Evolutionary conservation across 2,329 filamentous ascomycete genomes (phyloP).

Genomic region (Claviceps sp.): DNA sequence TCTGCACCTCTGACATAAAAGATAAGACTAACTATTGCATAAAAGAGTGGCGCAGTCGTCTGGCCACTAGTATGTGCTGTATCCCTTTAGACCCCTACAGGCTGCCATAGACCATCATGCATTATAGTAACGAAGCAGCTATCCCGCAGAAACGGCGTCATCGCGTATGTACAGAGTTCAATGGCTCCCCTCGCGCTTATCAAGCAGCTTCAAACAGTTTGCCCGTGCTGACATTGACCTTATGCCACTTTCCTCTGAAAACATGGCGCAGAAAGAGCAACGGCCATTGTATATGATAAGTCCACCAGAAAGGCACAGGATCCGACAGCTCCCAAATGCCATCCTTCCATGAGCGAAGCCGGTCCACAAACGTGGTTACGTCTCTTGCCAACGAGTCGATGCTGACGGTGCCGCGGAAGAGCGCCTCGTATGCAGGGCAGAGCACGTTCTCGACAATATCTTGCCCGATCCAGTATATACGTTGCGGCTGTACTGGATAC

Average conservation of each 20-base stretch:
- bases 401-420: slow-evolving; percentile 12
- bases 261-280: slow-evolving; percentile 31
- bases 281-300: slow-evolving; percentile 45
- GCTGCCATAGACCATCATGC: too few relatives aligned
- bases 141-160: too few relatives aligned
- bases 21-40: neutral
- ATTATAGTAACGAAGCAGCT: too few relatives aligned
- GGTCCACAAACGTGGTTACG: slow-evolving; percentile 17
- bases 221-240: slow-evolving; percentile 53
- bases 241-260: slow-evolving; percentile 43
- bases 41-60: too few relatives aligned
- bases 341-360: slow-evolving; percentile 38
- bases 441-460: slow-evolving; percentile 43
- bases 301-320: slow-evolving; percentile 41
- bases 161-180: too few relatives aligned
- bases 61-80: too few relatives aligned
- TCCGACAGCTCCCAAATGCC: slow-evolving; percentile 40
- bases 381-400: neutral
- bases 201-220: slow-evolving; percentile 17
- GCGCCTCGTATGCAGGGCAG: slow-evolving; percentile 25
- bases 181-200: too few relatives aligned
- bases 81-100: too few relatives aligned
- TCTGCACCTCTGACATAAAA: neutral
- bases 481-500: slow-evolving; percentile 11
- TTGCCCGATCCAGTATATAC: slow-evolving; percentile 53